phyloP scores from a whole-genome alignment of 2,329 filamentous ascomycete genomes.

The Beauveria caledonica region DNA sequence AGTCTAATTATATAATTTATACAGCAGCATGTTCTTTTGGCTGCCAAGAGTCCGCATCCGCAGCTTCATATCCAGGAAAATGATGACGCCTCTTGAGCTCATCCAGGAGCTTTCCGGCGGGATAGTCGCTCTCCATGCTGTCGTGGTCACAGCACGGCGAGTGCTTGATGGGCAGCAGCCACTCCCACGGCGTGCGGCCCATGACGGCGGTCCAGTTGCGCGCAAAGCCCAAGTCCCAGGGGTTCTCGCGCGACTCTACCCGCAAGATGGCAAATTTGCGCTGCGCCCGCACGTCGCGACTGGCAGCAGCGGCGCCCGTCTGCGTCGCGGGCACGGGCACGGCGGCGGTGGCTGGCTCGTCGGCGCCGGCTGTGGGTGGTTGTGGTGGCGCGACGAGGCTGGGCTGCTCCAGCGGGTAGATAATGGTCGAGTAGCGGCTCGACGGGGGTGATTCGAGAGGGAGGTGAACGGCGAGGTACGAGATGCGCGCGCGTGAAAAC shows the following conservation, averaged over 20 bases:
- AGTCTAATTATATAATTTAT: background rate
- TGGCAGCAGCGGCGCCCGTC: constrained; percentile 14
- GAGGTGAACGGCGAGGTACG: constrained; percentile 68
- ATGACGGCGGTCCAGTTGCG: constrained; percentile 74
- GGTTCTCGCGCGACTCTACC: constrained; percentile 68
- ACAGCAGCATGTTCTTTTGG: background rate
- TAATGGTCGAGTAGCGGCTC: constrained; percentile 42
- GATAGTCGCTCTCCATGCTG: constrained; percentile 57
- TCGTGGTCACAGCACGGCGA: constrained; percentile 69
- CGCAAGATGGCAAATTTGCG: constrained; percentile 73
- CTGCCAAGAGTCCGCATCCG: background rate
- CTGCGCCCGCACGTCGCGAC: constrained; percentile 39
- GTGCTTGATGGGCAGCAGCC: constrained; percentile 68
- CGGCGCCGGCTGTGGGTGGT: background rate
- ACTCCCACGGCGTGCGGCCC: constrained; percentile 63
- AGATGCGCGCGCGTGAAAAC: constrained; percentile 53
- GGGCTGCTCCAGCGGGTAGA: constrained; percentile 46
- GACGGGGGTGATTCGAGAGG: constrained; percentile 39
- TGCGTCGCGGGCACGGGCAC: background rate
- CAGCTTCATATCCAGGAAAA: constrained; percentile 15
- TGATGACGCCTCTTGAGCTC: constrained; percentile 40
- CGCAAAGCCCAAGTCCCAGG: constrained; percentile 67
- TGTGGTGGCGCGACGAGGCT: constrained; percentile 15
- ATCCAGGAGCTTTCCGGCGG: constrained; percentile 54
- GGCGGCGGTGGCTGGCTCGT: too few relatives aligned